A percentile compares a stretch with the other conserved stretches of the same genome.
Evolutionary conservation across 2,329 filamentous ascomycete species (phyloP).

Genomic region (Curvularia spicifera): DNA sequence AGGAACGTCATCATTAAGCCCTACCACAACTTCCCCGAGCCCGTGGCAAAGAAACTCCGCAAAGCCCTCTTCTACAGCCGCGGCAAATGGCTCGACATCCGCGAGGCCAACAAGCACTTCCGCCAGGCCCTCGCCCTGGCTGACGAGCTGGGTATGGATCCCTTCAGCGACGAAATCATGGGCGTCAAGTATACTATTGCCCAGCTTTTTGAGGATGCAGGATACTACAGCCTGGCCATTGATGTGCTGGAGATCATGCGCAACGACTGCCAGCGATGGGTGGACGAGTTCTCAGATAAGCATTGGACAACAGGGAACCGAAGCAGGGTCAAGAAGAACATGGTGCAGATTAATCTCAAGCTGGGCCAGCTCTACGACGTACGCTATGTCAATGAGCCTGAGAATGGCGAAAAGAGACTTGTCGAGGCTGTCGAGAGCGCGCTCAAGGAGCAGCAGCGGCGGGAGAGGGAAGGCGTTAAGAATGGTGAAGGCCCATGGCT

Average conservation of each 20-base stretch:
- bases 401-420: slow-evolving; percentile 76
- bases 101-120: slow-evolving; percentile 83
- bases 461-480: slow-evolving; percentile 70
- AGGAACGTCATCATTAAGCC: slow-evolving; percentile 55
- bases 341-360: slow-evolving; percentile 79
- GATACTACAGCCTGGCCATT: slow-evolving; percentile 72
- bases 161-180: slow-evolving; percentile 87
- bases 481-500: slow-evolving; percentile 75
- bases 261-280: slow-evolving; percentile 66
- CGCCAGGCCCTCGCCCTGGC: slow-evolving; percentile 77
- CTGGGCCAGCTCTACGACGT: slow-evolving; percentile 82
- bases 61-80: slow-evolving; percentile 83
- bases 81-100: slow-evolving; percentile 69
- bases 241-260: slow-evolving; percentile 80
- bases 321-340: slow-evolving; percentile 73
- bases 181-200: slow-evolving; percentile 86
- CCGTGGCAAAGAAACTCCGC: slow-evolving; percentile 78
- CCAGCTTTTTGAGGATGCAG: slow-evolving; percentile 77
- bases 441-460: slow-evolving; percentile 74
- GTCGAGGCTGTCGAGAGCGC: slow-evolving; percentile 82
- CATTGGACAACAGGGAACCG: slow-evolving; percentile 56
- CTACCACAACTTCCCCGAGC: slow-evolving; percentile 68
- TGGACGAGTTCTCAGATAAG: slow-evolving; percentile 53
- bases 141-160: slow-evolving; percentile 77
- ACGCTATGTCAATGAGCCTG: slow-evolving; percentile 74